Percentiles rank a stretch among this genome's conserved stretches.
Evolutionary conservation across 305 asterid species (phyloP).

Genomic region (Fraxinus latifolia): DNA sequence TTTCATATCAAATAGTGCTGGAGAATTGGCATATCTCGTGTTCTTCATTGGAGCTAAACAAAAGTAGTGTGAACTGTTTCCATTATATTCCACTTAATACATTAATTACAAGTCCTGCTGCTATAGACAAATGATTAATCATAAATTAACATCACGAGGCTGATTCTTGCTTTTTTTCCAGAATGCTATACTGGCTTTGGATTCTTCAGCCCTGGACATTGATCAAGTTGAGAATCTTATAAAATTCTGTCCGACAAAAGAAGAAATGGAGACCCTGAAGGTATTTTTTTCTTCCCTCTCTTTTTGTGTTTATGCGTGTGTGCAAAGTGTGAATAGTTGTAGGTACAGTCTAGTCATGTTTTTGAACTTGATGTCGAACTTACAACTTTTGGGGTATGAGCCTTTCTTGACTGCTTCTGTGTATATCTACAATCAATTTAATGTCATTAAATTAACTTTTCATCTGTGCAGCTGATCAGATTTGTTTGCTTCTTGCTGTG

Average conservation of each 20-base stretch:
- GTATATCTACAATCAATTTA: neutral
- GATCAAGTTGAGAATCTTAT: constrained; percentile 99
- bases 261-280: constrained; percentile 96
- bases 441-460: neutral
- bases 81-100: neutral
- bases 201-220: constrained; percentile 86
- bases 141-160: constrained; percentile 13
- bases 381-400: neutral
- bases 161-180: constrained; percentile 33
- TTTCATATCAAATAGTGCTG: neutral
- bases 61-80: neutral
- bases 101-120: neutral
- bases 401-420: neutral
- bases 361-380: neutral
- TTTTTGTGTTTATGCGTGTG: constrained; percentile 3
- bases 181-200: constrained; percentile 90
- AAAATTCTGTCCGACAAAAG: constrained; percentile 95
- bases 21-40: neutral
- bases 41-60: neutral
- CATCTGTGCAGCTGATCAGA: neutral
- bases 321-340: constrained; percentile 4
- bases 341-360: constrained; percentile 11
- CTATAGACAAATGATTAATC: neutral
- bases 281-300: constrained; percentile 34
- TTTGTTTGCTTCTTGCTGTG: neutral